A percentile compares a stretch with the other conserved stretches of the same genome.
Evolutionary conservation across 225 moss, liverwort and hornwort species (phyloP).

Genomic region (Bryum argenteum): DNA sequence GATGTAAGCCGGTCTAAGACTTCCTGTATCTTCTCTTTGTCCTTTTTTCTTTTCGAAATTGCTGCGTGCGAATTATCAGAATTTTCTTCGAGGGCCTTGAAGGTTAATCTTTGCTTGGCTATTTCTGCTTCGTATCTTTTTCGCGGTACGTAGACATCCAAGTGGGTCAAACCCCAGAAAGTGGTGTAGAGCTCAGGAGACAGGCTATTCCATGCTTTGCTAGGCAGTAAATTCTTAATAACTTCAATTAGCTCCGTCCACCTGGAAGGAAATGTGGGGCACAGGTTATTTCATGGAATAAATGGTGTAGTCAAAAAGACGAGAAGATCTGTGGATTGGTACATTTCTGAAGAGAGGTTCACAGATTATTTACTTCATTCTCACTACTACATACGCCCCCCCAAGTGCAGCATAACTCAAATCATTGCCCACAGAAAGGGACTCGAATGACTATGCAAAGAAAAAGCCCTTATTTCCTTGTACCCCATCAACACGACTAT

Average conservation of each 20-base stretch:
- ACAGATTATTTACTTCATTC: neutral
- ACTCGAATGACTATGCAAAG: neutral
- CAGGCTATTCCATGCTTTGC: conserved; percentile 90
- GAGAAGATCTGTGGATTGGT: too few relatives aligned
- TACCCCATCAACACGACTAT: conserved; percentile 7
- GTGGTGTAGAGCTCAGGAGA: conserved; percentile 97
- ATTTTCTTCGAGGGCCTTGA: conserved; percentile 90
- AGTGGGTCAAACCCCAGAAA: conserved; percentile 94
- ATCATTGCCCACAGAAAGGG: neutral
- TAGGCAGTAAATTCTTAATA: conserved; percentile 76
- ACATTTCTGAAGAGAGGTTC: too few relatives aligned
- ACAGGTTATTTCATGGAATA: conserved; percentile 5
- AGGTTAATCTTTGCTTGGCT: conserved; percentile 79
- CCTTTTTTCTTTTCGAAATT: conserved; percentile 94
- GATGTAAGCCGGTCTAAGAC: conserved; percentile 83
- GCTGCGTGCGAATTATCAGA: conserved; percentile 96
- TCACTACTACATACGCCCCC: neutral
- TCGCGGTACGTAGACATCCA: conserved; percentile 89
- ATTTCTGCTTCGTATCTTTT: conserved; percentile 96
- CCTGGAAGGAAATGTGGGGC: conserved; percentile 43
- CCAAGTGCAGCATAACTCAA: conserved; percentile 15
- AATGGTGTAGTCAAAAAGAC: too few relatives aligned
- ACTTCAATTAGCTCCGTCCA: conserved; percentile 87
- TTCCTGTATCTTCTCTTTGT: conserved; percentile 98
- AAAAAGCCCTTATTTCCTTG: conserved; percentile 4